These are phyloP conservation scores for Pinus albicaulis DNA, from an alignment of 75 land plant species.

Conservation along the genomic window DNA sequence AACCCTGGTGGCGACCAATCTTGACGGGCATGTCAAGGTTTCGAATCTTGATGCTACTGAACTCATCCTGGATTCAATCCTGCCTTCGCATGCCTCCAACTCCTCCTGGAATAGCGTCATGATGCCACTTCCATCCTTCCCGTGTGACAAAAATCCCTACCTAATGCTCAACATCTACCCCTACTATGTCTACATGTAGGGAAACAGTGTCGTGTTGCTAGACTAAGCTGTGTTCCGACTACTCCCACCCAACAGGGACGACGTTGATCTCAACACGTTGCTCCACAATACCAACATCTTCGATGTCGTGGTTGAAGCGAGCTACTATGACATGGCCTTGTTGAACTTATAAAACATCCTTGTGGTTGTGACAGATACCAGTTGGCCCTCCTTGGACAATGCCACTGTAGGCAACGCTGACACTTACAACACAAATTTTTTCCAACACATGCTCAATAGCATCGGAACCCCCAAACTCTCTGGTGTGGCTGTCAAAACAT, in stretches of 20 bases:
- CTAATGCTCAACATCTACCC: slow-evolving; percentile 90
- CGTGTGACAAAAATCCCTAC: slow-evolving; percentile 47
- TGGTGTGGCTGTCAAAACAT: slow-evolving; percentile 50
- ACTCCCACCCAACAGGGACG: slow-evolving; percentile 48
- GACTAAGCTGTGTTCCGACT: slow-evolving; percentile 74
- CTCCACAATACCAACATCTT: slow-evolving; percentile 73
- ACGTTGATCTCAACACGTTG: slow-evolving; percentile 71
- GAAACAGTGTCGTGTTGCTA: slow-evolving; percentile 57
- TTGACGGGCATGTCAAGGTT: too few relatives aligned
- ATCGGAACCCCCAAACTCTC: slow-evolving; percentile 74
- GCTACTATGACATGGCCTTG: too few relatives aligned
- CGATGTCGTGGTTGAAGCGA: slow-evolving; percentile 86
- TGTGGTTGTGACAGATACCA: slow-evolving; percentile 71
- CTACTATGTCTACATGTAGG: too few relatives aligned
- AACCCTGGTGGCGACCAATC: too few relatives aligned
- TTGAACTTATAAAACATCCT: slow-evolving; percentile 44
- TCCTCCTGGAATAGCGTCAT: too few relatives aligned
- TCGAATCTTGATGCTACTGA: too few relatives aligned
- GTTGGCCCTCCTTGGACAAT: slow-evolving; percentile 90
- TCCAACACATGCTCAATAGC: slow-evolving; percentile 39
- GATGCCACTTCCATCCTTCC: slow-evolving; percentile 62
- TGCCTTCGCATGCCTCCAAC: too few relatives aligned
- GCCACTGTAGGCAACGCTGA: slow-evolving; percentile 69
- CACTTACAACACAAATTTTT: slow-evolving; percentile 68
- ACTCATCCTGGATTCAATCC: too few relatives aligned